These are phyloP conservation scores for Leccinellum albellum DNA, from an alignment of 768 basidiomycete species.

Conservation along the genomic window DNA sequence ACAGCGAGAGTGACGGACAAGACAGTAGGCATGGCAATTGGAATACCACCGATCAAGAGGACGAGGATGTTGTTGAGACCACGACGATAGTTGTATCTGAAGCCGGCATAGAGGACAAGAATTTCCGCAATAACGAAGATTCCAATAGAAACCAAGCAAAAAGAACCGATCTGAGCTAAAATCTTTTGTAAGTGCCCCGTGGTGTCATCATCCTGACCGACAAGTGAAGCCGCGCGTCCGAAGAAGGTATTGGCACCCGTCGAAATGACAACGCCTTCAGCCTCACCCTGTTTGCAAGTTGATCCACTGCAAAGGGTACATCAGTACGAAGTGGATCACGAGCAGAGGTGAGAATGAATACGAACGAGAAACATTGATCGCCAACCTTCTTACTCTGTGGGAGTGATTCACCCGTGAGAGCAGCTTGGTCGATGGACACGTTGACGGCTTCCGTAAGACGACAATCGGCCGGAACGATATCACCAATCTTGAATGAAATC, in stretches of 20 bases:
- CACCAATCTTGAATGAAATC: conserved; percentile 98
- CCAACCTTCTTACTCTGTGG: conserved; percentile 89
- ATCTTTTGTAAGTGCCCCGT: conserved; percentile 99
- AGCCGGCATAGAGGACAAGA: conserved; percentile 87
- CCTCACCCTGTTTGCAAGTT: conserved; percentile 98
- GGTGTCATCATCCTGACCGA: conserved; percentile 96
- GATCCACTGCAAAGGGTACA: conserved; percentile 59
- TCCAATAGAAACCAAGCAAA: conserved; percentile 95
- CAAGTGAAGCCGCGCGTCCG: conserved; percentile 95
- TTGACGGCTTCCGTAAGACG: conserved; percentile 96
- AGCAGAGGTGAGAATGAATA: conserved; percentile 13
- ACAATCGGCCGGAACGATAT: conserved; percentile 96
- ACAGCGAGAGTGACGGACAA: conserved; percentile 97
- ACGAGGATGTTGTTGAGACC: conserved; percentile 98
- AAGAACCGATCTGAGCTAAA: conserved; percentile 94
- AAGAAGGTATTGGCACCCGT: conserved; percentile 99
- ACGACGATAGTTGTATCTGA: conserved; percentile 85
- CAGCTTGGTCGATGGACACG: conserved; percentile 97
- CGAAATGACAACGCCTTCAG: conserved; percentile 97
- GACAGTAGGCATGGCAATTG: conserved; percentile 99
- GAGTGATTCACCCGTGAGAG: conserved; percentile 95
- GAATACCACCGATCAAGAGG: conserved; percentile 99
- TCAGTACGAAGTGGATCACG: neutral
- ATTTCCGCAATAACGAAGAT: conserved; percentile 95
- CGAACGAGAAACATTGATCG: conserved; percentile 98